Conservation (phyloP, 164 flowering plant species). For the Aristolochia contorta region DNA sequence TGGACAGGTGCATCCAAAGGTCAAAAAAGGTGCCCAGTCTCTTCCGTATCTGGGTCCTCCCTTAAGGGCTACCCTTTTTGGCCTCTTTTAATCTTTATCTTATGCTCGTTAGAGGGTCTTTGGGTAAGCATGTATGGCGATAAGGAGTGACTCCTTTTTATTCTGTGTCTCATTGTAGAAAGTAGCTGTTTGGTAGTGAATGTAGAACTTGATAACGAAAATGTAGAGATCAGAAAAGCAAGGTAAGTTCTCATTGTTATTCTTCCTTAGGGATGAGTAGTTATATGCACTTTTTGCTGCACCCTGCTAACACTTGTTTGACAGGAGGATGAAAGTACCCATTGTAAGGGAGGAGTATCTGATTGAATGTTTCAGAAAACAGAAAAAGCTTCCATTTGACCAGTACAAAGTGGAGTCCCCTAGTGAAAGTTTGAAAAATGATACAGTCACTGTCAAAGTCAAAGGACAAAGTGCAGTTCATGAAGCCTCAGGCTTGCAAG, state of each 20-base stretch:
- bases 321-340: slow-evolving; percentile 84
- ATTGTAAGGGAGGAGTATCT: slow-evolving; percentile 82
- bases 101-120: neutral
- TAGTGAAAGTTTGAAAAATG: slow-evolving; percentile 31
- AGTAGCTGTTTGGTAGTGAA: slow-evolving; percentile 69
- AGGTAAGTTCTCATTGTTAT: slow-evolving; percentile 31
- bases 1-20: slow-evolving; percentile 56
- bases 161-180: slow-evolving; percentile 28
- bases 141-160: neutral
- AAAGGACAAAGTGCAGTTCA: slow-evolving; percentile 94
- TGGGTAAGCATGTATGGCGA: neutral
- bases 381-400: slow-evolving; percentile 75
- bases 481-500: slow-evolving; percentile 88
- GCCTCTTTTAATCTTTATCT: neutral
- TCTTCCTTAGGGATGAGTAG: neutral
- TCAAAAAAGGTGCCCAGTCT: slow-evolving; percentile 51
- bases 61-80: neutral
- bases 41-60: no score
- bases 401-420: slow-evolving; percentile 53
- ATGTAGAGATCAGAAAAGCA: slow-evolving; percentile 69
- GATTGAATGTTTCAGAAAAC: slow-evolving; percentile 55
- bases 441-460: slow-evolving; percentile 71
- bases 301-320: slow-evolving; percentile 7
- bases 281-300: neutral
- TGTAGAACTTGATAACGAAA: slow-evolving; percentile 29